A percentile compares a stretch with the other conserved stretches of the same genome.
These are phyloP conservation scores for Alternaria sp. DNA, from an alignment of 2,329 filamentous ascomycete species.

Conservation along the genomic window DNA sequence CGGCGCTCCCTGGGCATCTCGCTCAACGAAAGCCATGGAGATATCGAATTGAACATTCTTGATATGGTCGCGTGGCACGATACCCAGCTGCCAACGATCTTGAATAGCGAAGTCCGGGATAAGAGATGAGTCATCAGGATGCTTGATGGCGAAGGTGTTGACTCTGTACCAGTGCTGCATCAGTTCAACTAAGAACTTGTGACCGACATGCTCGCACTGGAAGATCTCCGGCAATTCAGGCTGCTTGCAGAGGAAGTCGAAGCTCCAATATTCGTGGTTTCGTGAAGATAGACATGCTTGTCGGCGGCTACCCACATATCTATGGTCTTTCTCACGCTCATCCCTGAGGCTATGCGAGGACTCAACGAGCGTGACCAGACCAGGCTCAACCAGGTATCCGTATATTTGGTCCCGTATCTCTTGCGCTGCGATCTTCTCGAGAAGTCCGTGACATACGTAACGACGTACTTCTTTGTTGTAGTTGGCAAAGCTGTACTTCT, in stretches of 20 bases:
- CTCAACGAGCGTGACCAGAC: too few species aligned
- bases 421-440: not conserved
- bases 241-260: too few species aligned
- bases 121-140: not conserved
- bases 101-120: rapidly evolving
- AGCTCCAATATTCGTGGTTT: too few species aligned
- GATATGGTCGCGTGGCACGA: not conserved
- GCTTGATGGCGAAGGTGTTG: not conserved
- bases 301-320: too few species aligned
- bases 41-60: not conserved
- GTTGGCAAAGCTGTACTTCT: not conserved
- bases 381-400: not conserved
- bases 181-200: not conserved
- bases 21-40: not conserved
- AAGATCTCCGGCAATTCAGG: too few species aligned
- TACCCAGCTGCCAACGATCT: not conserved
- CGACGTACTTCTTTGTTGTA: not conserved
- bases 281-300: too few species aligned
- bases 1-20: rapidly evolving
- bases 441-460: not conserved
- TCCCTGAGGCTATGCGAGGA: too few species aligned
- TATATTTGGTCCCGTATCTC: not conserved
- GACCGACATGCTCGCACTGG: not conserved
- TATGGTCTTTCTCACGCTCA: too few species aligned
- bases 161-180: not conserved